phyloP scores from a whole-genome alignment of 108 stramenopile genomes.

The Nitzschia sp. region DNA sequence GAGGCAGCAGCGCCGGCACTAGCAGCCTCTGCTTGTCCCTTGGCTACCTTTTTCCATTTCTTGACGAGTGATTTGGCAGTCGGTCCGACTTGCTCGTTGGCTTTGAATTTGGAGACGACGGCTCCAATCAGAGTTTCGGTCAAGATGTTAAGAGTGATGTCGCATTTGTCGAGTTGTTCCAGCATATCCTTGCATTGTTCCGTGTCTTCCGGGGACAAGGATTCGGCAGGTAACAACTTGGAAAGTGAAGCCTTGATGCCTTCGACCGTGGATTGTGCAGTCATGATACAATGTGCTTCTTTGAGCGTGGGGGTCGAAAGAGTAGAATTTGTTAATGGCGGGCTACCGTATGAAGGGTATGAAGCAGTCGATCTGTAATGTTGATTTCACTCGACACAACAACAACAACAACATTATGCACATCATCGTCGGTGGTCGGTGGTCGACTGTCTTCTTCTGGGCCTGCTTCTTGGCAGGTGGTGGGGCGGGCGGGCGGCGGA shows the following conservation, averaged over 20 bases:
- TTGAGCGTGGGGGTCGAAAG: no score
- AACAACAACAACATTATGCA: no score
- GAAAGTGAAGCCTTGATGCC: conserved; percentile 70
- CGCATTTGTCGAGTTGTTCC: conserved; percentile 59
- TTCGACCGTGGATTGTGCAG: conserved; percentile 40
- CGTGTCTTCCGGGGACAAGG: conserved; percentile 41
- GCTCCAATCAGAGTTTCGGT: conserved; percentile 82
- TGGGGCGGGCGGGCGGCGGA: no score
- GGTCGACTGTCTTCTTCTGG: no score
- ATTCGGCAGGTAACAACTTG: conserved; percentile 51
- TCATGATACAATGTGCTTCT: no score
- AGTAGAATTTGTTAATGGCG: no score
- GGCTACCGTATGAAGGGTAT: no score
- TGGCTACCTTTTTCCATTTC: conserved; percentile 87
- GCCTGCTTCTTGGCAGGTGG: no score
- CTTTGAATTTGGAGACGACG: conserved; percentile 77
- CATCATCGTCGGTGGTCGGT: no score
- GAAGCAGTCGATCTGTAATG: no score
- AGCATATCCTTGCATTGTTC: conserved; percentile 77
- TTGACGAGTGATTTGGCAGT: conserved; percentile 73
- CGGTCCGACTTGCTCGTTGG: conserved; percentile 49
- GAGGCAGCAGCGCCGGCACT: no score
- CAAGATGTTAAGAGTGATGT: conserved; percentile 70
- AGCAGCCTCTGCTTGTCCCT: conserved; percentile 30
- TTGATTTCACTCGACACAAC: no score